A percentile compares a stretch with the other conserved stretches of the same genome.
Evolutionary conservation across 2,329 filamentous ascomycete species (phyloP).

Genomic region (Seiridium unicorne): DNA sequence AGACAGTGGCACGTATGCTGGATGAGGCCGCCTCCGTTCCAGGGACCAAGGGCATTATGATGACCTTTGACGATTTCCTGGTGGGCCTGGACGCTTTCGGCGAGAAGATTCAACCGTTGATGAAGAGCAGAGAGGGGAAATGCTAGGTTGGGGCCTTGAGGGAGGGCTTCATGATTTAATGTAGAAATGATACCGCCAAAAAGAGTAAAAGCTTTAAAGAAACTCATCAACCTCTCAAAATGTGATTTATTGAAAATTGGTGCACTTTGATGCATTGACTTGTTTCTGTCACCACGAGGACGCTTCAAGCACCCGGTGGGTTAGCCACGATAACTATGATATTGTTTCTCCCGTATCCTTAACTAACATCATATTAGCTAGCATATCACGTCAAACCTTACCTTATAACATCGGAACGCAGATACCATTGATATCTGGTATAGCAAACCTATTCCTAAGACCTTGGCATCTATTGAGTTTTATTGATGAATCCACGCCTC

Average conservation of each 20-base stretch:
- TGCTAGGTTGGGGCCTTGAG: not conserved
- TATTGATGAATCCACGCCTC: too few species aligned
- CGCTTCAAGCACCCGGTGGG: too few species aligned
- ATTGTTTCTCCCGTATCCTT: too few species aligned
- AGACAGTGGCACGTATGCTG: slow-evolving; percentile 26
- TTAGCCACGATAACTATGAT: too few species aligned
- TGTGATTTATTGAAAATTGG: not conserved
- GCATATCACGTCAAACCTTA: too few species aligned
- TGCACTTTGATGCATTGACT: not conserved
- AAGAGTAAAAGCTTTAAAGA: slow-evolving; percentile 5
- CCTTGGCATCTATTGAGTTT: too few species aligned
- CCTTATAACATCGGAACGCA: too few species aligned
- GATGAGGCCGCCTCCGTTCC: slow-evolving; percentile 28
- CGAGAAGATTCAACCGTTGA: slow-evolving; percentile 29
- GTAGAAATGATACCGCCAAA: slow-evolving; percentile 1
- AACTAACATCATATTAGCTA: too few species aligned
- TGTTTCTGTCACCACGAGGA: too few species aligned
- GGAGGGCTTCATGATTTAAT: not conserved
- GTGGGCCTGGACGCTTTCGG: slow-evolving; percentile 27
- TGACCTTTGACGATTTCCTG: slow-evolving; percentile 30
- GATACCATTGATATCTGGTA: too few species aligned
- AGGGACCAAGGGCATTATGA: slow-evolving; percentile 32
- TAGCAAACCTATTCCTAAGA: too few species aligned
- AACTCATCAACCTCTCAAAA: not conserved
- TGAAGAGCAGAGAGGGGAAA: slow-evolving; percentile 23